Evolutionary conservation across 2,329 filamentous ascomycete species (phyloP), one percentile per base, ranked within the genome.

Genomic region (Pezicula neosporulosa): DNA sequence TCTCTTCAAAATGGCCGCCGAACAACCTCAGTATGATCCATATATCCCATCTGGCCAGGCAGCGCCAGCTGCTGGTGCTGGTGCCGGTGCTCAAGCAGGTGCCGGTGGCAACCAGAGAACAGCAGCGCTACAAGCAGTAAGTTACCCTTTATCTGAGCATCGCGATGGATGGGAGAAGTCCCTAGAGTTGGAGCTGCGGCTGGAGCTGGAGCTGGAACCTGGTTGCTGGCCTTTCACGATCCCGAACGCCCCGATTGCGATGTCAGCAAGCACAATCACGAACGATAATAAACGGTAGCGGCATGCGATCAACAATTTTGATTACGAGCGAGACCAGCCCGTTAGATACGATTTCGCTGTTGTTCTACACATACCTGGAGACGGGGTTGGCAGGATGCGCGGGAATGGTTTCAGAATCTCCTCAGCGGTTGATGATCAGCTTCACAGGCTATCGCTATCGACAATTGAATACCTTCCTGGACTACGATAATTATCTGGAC

Each of bases 41-140:
- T 66, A 67, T 44, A 66, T 66, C 48, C 64, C 64, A 45, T 52
- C 33, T 44, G 60, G 59, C 46, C 43, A 49, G 41, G 49, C 55
- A 27, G 60, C 60, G 30, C 30, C 30, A n/a, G 58, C 53, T 41
- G 63, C 54, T 13, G 58, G 55, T 42, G 53, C 52, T 35, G 58
- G 55, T 42, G 53, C 52, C 33, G 58, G 70, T 60, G 81, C 79
- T 30, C 55, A 54, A 47, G 54, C 55, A 49, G 48, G 55, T 51
- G 56, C 56, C 35, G 56, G 56, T 46, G 63, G 65, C 62, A 86
- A 86, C 68, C 77, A 82, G 64, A 80, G 83, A 71, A 87, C 84
- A 51, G 81, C 82, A 54, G 87, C 87, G 59, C 81, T 96, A 61
- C 90, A 96, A 82, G 87, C 86, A 74, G 90, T 96, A 87, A 78